These are phyloP conservation scores for Aureobasidium leucospermi DNA, from an alignment of 2,329 filamentous ascomycete species.

Conservation along the genomic window DNA sequence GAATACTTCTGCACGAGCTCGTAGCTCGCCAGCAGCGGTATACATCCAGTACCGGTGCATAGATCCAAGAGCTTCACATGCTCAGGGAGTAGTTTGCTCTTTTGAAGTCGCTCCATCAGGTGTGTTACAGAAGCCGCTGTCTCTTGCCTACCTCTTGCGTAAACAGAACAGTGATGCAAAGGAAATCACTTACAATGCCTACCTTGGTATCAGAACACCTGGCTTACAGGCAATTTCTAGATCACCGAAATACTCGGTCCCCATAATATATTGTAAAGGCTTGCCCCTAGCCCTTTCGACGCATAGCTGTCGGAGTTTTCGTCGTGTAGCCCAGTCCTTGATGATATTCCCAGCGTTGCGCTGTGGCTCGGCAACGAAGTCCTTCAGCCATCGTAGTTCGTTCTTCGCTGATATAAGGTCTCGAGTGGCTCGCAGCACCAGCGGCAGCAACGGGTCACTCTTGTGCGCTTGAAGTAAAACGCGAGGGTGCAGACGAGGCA, in stretches of 20 bases:
- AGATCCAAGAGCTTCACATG: slow-evolving; percentile 66
- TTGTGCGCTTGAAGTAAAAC: neutral
- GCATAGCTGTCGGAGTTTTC: slow-evolving; percentile 28
- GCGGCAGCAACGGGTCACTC: slow-evolving; percentile 3
- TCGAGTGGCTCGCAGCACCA: slow-evolving; percentile 56
- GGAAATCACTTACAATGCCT: slow-evolving; percentile 17
- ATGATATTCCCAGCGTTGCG: neutral
- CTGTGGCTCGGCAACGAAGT: slow-evolving; percentile 37
- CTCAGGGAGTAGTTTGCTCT: slow-evolving; percentile 15
- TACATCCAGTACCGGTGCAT: slow-evolving; percentile 88
- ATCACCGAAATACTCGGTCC: slow-evolving; percentile 78
- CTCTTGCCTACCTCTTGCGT: slow-evolving; percentile 33
- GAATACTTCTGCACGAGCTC: slow-evolving; percentile 39
- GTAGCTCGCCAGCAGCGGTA: slow-evolving; percentile 67
- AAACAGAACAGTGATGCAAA: neutral
- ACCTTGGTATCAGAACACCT: slow-evolving; percentile 81
- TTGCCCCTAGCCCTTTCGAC: slow-evolving; percentile 49
- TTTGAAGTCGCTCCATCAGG: slow-evolving; percentile 25
- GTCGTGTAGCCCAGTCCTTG: slow-evolving; percentile 17
- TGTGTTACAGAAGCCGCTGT: slow-evolving; percentile 36
- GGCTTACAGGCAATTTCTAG: slow-evolving; percentile 69
- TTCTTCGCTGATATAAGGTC: slow-evolving; percentile 56
- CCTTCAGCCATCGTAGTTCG: slow-evolving; percentile 66
- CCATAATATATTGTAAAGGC: slow-evolving; percentile 84
- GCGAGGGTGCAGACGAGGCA: slow-evolving; percentile 9